These are phyloP conservation scores for Salmacisia buchloeana DNA, from an alignment of 1,284 basidiomycete genomes.

Conservation along the genomic window DNA sequence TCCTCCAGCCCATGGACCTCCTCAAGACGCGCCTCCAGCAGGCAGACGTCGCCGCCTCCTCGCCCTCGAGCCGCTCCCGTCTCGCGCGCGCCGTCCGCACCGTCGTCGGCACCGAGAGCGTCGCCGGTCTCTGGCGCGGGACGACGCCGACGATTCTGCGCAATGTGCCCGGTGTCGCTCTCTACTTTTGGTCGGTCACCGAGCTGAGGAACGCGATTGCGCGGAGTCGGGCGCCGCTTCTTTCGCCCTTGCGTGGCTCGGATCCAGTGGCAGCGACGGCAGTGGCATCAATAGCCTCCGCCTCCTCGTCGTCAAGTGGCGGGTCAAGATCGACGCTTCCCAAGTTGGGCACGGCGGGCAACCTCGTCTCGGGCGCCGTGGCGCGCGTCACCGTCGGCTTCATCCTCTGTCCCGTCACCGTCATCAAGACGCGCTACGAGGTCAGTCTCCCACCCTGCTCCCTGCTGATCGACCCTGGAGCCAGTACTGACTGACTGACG, in stretches of 20 bases:
- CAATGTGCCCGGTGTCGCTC: conserved; percentile 48
- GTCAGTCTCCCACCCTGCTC: conserved; percentile 56
- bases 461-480: not conserved
- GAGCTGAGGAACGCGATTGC: conserved; percentile 35
- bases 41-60: not conserved
- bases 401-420: conserved; percentile 82
- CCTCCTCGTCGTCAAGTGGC: conserved; percentile 52
- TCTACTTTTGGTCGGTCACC: conserved; percentile 48
- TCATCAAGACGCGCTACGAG: conserved; percentile 92
- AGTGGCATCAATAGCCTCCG: too few species aligned
- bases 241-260: conserved; percentile 70
- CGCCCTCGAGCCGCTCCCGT: not conserved
- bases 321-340: conserved; percentile 26
- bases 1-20: conserved; percentile 47
- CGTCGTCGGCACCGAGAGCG: conserved; percentile 34
- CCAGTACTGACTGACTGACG: too few species aligned
- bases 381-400: conserved; percentile 81
- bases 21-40: conserved; percentile 49
- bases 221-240: conserved; percentile 28
- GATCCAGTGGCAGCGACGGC: conserved; percentile 66
- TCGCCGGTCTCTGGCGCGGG: conserved; percentile 43
- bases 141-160: conserved; percentile 44
- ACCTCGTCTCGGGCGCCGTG: conserved; percentile 80
- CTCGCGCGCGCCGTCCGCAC: conserved; percentile 21
- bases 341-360: conserved; percentile 71